phyloP scores from a whole-genome alignment of 169 alveolate genomes.

The Besnoitia besnoiti region DNA sequence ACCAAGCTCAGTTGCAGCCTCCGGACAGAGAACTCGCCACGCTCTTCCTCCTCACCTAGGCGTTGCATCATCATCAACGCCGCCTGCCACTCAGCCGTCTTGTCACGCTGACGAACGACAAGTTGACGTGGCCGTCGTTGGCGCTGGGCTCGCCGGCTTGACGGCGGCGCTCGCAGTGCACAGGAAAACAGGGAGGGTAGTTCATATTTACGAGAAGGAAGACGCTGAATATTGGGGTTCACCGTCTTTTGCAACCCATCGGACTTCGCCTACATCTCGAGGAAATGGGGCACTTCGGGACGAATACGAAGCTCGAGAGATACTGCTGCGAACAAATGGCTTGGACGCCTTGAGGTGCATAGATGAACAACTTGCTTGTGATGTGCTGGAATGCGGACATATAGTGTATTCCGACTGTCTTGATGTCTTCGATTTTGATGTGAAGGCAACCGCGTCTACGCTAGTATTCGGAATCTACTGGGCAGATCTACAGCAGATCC shows the following conservation, averaged over 20 bases:
- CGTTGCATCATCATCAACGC: background rate
- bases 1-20: background rate
- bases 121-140: slow-evolving; percentile 26
- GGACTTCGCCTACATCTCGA: background rate
- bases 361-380: slow-evolving; percentile 37
- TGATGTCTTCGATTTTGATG: slow-evolving; percentile 18
- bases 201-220: slow-evolving; percentile 12
- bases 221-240: background rate
- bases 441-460: slow-evolving; percentile 11
- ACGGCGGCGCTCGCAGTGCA: slow-evolving; percentile 35
- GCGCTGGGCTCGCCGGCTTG: slow-evolving; percentile 39
- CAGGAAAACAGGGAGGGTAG: slow-evolving; percentile 28
- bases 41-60: background rate
- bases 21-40: background rate
- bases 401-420: slow-evolving; percentile 37
- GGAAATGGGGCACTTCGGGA: background rate
- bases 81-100: background rate
- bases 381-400: slow-evolving; percentile 28
- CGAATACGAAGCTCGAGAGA: background rate
- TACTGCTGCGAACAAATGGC: slow-evolving; percentile 15
- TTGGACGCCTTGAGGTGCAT: slow-evolving; percentile 32
- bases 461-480: slow-evolving; percentile 27
- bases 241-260: background rate
- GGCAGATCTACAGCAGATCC: slow-evolving; percentile 33
- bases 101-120: background rate